These are phyloP conservation scores for Alternaria sp. DNA, from an alignment of 2,329 filamentous ascomycete genomes.

Conservation along the genomic window DNA sequence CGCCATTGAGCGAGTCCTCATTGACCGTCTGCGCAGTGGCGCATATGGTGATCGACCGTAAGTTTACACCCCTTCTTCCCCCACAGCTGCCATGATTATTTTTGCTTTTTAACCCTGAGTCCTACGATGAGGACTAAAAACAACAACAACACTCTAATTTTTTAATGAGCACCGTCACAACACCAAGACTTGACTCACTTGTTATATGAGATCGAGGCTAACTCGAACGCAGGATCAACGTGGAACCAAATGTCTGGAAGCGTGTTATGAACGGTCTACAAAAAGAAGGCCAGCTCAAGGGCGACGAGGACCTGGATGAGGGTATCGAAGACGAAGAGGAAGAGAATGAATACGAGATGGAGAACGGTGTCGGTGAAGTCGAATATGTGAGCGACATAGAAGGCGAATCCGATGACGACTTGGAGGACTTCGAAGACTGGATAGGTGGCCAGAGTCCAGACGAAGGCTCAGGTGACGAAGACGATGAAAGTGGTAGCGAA, in stretches of 20 bases:
- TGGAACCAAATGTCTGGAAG: conserved; percentile 96
- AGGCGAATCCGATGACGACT: conserved; percentile 74
- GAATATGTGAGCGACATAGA: conserved; percentile 95
- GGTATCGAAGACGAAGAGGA: conserved; percentile 82
- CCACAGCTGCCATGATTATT: conserved; percentile 16
- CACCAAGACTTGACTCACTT: neutral
- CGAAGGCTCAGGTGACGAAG: conserved; percentile 64
- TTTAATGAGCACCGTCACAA: conserved; percentile 15
- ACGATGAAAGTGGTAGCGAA: conserved; percentile 62
- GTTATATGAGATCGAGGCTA: neutral
- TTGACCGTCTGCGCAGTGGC: conserved; percentile 88
- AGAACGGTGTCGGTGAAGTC: conserved; percentile 76
- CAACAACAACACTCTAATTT: conserved; percentile 20
- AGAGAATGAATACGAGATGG: conserved; percentile 71
- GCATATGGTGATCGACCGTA: conserved; percentile 90
- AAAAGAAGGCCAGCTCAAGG: conserved; percentile 80
- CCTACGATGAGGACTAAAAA: conserved; percentile 19
- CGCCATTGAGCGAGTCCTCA: conserved; percentile 92
- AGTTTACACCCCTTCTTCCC: neutral
- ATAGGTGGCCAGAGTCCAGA: conserved; percentile 74
- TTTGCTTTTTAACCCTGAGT: conserved; percentile 22
- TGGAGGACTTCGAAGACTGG: conserved; percentile 86
- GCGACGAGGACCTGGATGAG: conserved; percentile 89
- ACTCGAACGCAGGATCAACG: conserved; percentile 68
- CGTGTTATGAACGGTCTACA: conserved; percentile 93